Conservation (phyloP, 2,329 filamentous ascomycete genomes). For the Thermochaetoides dissita region DNA sequence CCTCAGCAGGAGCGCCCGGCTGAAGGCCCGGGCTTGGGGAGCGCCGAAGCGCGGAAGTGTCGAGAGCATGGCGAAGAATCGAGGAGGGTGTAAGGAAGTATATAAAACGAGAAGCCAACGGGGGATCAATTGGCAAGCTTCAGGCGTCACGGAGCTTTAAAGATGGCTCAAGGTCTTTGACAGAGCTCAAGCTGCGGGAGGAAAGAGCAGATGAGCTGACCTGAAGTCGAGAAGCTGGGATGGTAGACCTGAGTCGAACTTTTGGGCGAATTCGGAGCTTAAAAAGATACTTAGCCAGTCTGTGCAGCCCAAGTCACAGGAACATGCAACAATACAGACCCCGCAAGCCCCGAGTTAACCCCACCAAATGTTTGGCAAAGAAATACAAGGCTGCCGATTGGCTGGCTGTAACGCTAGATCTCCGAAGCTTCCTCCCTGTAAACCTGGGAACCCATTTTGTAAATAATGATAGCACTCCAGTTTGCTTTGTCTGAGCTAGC, state of each 20-base stretch:
- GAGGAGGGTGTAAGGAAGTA: constrained; percentile 4
- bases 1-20: constrained; percentile 14
- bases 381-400: constrained; percentile 19
- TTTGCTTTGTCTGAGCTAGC: no score
- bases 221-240: neutral
- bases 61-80: constrained; percentile 12
- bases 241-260: constrained; percentile 9
- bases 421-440: neutral
- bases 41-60: constrained; percentile 15
- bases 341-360: no score
- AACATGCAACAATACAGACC: neutral
- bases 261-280: constrained; percentile 21
- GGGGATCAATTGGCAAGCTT: no score
- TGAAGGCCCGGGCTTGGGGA: constrained; percentile 16
- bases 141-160: no score
- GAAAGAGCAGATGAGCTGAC: neutral
- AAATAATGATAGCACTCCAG: no score
- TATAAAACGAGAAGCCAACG: no score
- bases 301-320: constrained; percentile 15
- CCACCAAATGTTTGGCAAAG: neutral
- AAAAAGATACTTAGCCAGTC: constrained; percentile 12
- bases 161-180: neutral
- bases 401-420: neutral
- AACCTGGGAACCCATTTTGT: neutral
- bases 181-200: neutral